phyloP scores from a whole-genome alignment of 176 grass and related monocot genomes.

The Neostapfia colusana region DNA sequence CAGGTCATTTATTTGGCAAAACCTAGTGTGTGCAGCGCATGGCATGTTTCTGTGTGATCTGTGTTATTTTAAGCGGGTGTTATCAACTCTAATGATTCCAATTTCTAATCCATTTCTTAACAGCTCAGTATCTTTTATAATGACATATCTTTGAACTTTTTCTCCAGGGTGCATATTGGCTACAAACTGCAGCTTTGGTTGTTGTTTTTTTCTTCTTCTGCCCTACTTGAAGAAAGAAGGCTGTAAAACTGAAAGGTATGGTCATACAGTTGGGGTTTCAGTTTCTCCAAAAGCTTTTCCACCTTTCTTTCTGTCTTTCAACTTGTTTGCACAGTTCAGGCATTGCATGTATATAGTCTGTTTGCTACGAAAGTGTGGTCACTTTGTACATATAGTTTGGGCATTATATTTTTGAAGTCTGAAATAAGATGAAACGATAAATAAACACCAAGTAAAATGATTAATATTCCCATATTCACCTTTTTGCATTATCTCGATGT shows the following conservation, averaged over 20 bases:
- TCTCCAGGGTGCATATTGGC: constrained; percentile 27
- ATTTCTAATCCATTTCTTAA: not conserved
- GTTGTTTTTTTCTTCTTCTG: not conserved
- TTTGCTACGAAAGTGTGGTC: not conserved
- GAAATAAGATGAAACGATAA: not conserved
- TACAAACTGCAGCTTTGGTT: not conserved
- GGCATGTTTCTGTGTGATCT: not conserved
- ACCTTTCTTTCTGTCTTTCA: not conserved
- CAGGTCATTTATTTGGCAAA: not conserved
- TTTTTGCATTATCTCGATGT: not conserved
- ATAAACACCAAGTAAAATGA: not conserved
- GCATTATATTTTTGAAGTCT: not conserved
- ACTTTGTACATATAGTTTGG: not conserved
- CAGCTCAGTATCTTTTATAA: not conserved
- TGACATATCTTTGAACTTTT: not conserved
- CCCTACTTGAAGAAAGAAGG: constrained; percentile 18
- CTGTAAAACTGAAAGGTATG: constrained; percentile 33
- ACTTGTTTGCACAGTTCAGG: not conserved
- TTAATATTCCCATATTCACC: not conserved
- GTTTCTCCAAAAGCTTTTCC: not conserved
- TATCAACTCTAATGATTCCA: not conserved
- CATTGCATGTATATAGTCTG: not conserved
- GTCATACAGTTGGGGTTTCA: not conserved
- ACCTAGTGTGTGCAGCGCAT: not conserved
- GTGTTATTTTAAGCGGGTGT: not conserved